These are phyloP conservation scores for Teunomyces barrocoloradensis DNA, from an alignment of 805 yeast species.

Conservation along the genomic window DNA sequence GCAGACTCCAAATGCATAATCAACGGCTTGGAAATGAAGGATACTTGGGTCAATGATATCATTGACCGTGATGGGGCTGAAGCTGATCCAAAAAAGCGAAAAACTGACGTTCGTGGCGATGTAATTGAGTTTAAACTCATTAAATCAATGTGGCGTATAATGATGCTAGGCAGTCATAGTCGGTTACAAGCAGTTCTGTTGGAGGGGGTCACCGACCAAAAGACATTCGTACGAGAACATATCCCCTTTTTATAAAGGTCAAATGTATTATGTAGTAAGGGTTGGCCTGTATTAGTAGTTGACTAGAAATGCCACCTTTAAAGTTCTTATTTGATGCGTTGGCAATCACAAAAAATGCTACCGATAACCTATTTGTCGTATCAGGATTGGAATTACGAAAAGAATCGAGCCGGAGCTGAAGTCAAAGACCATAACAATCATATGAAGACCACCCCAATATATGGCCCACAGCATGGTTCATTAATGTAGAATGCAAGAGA, in stretches of 20 bases:
- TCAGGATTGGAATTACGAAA: constrained; percentile 23
- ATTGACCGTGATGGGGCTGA: constrained; percentile 10
- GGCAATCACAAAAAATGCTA: constrained; percentile 6
- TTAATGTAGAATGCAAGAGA: constrained; percentile 16
- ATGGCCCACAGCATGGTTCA: constrained; percentile 25
- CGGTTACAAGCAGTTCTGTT: constrained; percentile 29
- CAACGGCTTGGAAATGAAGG: constrained; percentile 35
- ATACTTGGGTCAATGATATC: constrained; percentile 33
- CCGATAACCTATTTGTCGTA: constrained; percentile 29
- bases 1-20: constrained; percentile 27
- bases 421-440: constrained; percentile 25
- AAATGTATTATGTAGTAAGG: neutral
- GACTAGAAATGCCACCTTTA: neutral
- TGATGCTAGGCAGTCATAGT: constrained; percentile 19
- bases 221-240: constrained; percentile 13
- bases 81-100: constrained; percentile 10
- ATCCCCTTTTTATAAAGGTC: constrained; percentile 14
- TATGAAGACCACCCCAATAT: constrained; percentile 19
- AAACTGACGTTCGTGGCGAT: constrained; percentile 25
- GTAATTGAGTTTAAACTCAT: constrained; percentile 42
- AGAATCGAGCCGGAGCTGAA: constrained; percentile 28
- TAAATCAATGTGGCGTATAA: constrained; percentile 43
- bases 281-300: neutral
- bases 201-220: constrained; percentile 29
- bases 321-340: too few species aligned